Evolutionary conservation across 768 basidiomycete species (phyloP).

Genomic region (Steccherinum ochraceum): DNA sequence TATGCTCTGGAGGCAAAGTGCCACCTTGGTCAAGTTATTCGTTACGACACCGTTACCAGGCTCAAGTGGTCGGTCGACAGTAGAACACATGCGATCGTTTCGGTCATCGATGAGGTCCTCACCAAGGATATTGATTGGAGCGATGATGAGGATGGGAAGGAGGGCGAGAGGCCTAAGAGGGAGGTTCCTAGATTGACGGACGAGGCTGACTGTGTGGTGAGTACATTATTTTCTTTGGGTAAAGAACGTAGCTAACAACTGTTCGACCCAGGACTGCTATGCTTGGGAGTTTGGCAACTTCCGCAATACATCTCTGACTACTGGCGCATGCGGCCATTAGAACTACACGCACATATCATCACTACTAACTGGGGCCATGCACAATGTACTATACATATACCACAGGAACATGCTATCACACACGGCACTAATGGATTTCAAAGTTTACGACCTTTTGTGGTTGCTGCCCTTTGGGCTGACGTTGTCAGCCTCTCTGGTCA

Average conservation of each 20-base stretch:
- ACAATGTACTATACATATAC: background rate
- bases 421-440: too few species aligned
- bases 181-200: conserved; percentile 42
- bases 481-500: too few species aligned
- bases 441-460: too few species aligned
- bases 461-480: too few species aligned
- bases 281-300: conserved; percentile 62
- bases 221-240: conserved; percentile 13
- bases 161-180: conserved; percentile 20
- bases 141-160: conserved; percentile 17
- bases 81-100: conserved; percentile 63
- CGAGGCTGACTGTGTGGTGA: conserved; percentile 62
- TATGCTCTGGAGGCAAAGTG: conserved; percentile 88
- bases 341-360: too few species aligned
- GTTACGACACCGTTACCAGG: conserved; percentile 82
- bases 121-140: conserved; percentile 37
- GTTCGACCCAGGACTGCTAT: conserved; percentile 54
- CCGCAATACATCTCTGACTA: conserved; percentile 9
- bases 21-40: conserved; percentile 76
- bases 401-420: background rate
- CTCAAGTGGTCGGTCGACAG: conserved; percentile 76
- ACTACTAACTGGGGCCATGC: too few species aligned
- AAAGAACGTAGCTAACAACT: background rate
- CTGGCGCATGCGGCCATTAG: background rate
- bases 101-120: conserved; percentile 63